Base-by-base conservation (phyloP, 1,284 basidiomycete genomes). In the Moniliella sp. region DNA sequence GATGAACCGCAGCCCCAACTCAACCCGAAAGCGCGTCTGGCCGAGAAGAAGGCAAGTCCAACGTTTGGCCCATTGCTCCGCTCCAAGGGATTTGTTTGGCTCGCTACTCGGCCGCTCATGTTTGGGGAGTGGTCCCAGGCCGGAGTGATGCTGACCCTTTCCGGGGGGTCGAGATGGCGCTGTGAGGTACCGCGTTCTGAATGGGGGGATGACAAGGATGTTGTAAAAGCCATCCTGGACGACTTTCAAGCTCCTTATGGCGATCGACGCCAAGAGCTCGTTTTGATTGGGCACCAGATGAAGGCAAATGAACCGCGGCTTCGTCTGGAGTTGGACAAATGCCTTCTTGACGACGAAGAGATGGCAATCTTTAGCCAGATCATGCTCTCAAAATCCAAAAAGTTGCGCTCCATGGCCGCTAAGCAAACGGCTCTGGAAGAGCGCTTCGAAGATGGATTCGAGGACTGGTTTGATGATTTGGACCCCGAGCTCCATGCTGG, bases 41-140 rank as follows among this genome's bases (percentile, higher is more conserved):
- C 46, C 12, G 47, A 49, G 35, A 67, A 66, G 42, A 50, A 61
- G 18, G 58, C 48, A 2, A 53, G 48, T 12, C 37, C 42, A 1
- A 49, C 59, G 0, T 66, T 62, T 44, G 59, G 46, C 11, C 56
- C 60, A 0, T 45, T 67, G 2, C 48, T 66, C 4, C 57, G 66
- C 8, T 61, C 59, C 15, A 66, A 67, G 39, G 61, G 65, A 7
- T 67, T 66, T 46, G 36, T 63, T 21, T 66, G 66, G 66, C 44
- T 55, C 4, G 51, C 51, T 2, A 52, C 50, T 1, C 46, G 51
- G 3, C 48, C 50, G 2, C 16, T 43, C 12, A 43, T 52, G 7
- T 61, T 58, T 28, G 66, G 66, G 18, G 65, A 67, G 34, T 65
- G 64, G 65, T 60, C 55, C 2, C 65, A 66, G 40, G 64, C 65